Evolutionary conservation across 192 early-diverging fungal genomes (phyloP).

Genomic region (Paraglomus occultum): DNA sequence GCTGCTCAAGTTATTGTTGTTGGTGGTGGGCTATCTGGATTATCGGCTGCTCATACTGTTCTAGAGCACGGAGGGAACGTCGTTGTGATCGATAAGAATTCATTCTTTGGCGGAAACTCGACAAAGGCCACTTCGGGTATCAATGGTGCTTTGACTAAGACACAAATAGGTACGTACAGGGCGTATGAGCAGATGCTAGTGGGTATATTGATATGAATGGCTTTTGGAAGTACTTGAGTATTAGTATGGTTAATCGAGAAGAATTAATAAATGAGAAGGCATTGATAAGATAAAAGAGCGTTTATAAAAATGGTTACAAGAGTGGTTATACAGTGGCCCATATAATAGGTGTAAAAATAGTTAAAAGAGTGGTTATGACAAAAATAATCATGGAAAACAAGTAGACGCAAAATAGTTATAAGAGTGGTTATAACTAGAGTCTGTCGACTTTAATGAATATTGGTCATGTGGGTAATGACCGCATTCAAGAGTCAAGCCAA

Average conservation of each 20-base stretch:
- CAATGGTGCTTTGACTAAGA: constrained; percentile 88
- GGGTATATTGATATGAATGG: neutral
- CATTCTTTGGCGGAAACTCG: constrained; percentile 93
- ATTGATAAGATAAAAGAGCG: no score
- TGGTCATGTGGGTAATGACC: no score
- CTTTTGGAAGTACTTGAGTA: neutral
- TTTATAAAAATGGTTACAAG: no score
- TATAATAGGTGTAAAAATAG: no score
- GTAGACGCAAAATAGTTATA: no score
- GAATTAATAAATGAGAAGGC: neutral
- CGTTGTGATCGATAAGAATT: constrained; percentile 82
- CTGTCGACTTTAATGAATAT: no score
- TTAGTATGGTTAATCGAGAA: neutral
- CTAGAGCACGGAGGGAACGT: constrained; percentile 84
- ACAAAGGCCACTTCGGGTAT: constrained; percentile 98
- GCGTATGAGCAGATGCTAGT: neutral
- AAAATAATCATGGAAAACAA: no score
- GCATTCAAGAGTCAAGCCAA: no score
- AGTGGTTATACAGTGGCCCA: no score
- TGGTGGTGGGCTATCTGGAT: constrained; percentile 88
- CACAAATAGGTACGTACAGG: constrained; percentile 59
- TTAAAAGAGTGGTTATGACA: no score
- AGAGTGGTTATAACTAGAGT: no score
- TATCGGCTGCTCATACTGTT: constrained; percentile 84
- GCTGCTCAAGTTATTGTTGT: constrained; percentile 72